Base-by-base conservation (phyloP, 1,284 basidiomycete genomes). In the Trametes hirsuta region DNA sequence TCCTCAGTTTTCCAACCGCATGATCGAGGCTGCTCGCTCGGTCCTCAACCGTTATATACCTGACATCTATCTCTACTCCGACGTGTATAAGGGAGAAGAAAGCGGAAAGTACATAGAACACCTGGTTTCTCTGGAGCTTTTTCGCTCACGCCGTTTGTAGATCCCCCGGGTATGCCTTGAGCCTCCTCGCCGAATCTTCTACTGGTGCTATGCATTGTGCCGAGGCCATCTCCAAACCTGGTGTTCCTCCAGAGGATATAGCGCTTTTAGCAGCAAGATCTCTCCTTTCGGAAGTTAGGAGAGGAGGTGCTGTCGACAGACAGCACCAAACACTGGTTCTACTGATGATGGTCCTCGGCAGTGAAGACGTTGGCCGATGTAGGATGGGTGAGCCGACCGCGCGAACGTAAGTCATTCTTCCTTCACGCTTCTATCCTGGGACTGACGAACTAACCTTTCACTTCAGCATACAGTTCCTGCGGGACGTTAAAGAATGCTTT, bases 21-120 rank as follows among this genome's bases (percentile, higher is more conserved):
- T 99, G 88, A 97, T 99, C 58, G 97, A 98, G 70, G 84, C 95
- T 1, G 88, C 94, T 10, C 86, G 97, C 44, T 93, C 92, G 2
- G 83, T 99, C 24, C 82, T 99, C 39, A 98, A 98, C 71, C 88
- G 96, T 4, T 98, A 94, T 75, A 97, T 99, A 62, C 97, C 97
- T 25, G 97, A 99, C 72, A 94, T 98, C 34, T 98, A 99, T 75
- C 85, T 99, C 30, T 97, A 98, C 73, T 97, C 97, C 1, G 97
- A 99, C 69, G 95, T 98, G 12, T 99, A 98, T 78, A 95, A 97
- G 72, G 96, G 96, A 9, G 93, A 95, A 24, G 97, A 99, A 63
- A 94, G 94, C 64, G 97, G 97, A 74, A 97, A 95, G 93, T 93
- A 66, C 64, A 91, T 78, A 10, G 8, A n/a, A 30, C 57, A 25